These are phyloP conservation scores for Smithsoniella earleae DNA, from an alignment of 163 green algal genomes.

Conservation along the genomic window DNA sequence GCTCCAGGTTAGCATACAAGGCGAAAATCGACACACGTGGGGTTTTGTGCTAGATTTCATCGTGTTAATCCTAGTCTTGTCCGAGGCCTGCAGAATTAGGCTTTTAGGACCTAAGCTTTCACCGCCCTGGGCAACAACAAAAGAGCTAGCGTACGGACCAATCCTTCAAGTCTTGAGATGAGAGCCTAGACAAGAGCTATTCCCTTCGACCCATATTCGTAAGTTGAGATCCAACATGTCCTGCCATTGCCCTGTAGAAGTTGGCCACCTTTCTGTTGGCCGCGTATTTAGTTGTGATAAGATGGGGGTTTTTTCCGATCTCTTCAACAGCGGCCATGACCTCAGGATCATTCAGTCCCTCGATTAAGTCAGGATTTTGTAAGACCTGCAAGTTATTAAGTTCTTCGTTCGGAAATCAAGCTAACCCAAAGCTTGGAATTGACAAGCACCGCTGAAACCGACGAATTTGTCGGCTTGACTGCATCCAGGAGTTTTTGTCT, in stretches of 20 bases:
- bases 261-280: conserved; percentile 38
- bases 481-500: conserved; percentile 2
- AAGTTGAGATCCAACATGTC: not conserved
- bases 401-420: too few species aligned
- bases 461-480: conserved; percentile 7
- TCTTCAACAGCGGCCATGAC: conserved; percentile 47
- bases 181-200: too few species aligned
- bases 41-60: too few species aligned
- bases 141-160: too few species aligned
- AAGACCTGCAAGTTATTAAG: not conserved
- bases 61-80: too few species aligned
- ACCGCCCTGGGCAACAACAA: too few species aligned
- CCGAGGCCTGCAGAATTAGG: too few species aligned
- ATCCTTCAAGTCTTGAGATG: too few species aligned
- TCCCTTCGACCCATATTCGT: not conserved
- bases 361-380: not conserved
- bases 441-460: not conserved
- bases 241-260: conserved; percentile 33
- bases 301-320: conserved; percentile 37
- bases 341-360: conserved; percentile 45
- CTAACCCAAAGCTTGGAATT: too few species aligned
- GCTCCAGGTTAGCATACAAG: too few species aligned
- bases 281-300: conserved; percentile 38
- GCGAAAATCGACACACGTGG: too few species aligned
- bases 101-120: too few species aligned